Conservation (phyloP, 768 basidiomycete species). For the Rubroboletus satanas region DNA sequence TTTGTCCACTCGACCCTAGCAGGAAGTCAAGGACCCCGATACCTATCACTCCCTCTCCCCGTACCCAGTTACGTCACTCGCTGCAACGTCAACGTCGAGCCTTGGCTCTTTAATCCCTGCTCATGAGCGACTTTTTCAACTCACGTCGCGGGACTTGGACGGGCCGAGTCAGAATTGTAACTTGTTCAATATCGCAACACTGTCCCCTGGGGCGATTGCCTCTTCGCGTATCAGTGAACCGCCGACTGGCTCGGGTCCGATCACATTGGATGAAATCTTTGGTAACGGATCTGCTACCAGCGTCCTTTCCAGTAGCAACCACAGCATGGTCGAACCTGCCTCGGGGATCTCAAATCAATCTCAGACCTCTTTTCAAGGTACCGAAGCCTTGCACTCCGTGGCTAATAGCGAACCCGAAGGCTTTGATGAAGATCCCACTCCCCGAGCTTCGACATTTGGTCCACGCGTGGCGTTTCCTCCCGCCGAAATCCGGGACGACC, state of each 20-base stretch:
- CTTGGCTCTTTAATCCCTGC: conserved; percentile 28
- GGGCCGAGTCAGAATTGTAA: background rate
- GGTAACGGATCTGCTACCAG: conserved; percentile 4
- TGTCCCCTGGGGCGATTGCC: conserved; percentile 9
- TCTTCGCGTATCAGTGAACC: background rate
- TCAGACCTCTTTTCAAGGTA: conserved; percentile 1
- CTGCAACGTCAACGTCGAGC: conserved; percentile 27
- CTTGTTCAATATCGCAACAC: background rate
- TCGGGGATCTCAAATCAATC: background rate
- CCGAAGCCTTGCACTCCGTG: conserved; percentile 7
- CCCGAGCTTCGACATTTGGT: conserved; percentile 20
- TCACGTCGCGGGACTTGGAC: conserved; percentile 10
- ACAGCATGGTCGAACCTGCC: background rate
- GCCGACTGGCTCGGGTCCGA: background rate
- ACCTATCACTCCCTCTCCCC: conserved; percentile 1
- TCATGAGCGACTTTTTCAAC: conserved; percentile 23
- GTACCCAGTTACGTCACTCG: conserved; percentile 17
- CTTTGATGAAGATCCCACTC: conserved; percentile 26
- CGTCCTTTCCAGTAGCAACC: background rate
- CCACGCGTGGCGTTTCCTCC: background rate
- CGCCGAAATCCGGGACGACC: background rate
- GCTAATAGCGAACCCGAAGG: conserved; percentile 1
- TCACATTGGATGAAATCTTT: conserved; percentile 7
- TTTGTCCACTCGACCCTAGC: conserved; percentile 5
- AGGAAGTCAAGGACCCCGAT: conserved; percentile 8